A percentile compares a stretch with the other conserved stretches of the same genome.
These are phyloP conservation scores for Vanderwaltozyma polyspora DNA, from an alignment of 805 yeast species.

Conservation along the genomic window DNA sequence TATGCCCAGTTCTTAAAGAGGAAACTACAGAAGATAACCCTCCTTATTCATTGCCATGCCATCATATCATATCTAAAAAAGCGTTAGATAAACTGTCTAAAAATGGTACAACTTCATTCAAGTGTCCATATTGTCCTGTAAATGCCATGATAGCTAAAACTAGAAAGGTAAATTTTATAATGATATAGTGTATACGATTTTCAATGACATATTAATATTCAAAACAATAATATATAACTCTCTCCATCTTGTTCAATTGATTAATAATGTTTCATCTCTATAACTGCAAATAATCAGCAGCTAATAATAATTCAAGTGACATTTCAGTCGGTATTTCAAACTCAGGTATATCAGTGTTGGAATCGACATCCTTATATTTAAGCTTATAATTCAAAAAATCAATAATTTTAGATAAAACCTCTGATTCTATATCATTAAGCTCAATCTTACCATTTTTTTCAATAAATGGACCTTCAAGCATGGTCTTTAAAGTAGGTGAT, in stretches of 20 bases:
- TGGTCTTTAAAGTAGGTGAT: slow-evolving; percentile 49
- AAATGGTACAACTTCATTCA: slow-evolving; percentile 37
- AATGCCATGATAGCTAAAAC: slow-evolving; percentile 34
- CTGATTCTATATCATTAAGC: slow-evolving; percentile 55
- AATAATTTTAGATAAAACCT: slow-evolving; percentile 63
- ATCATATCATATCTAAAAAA: slow-evolving; percentile 49
- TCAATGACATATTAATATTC: too few species aligned
- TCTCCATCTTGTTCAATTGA: background rate
- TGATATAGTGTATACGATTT: too few species aligned
- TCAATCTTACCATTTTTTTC: slow-evolving; percentile 48
- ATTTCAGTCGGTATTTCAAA: slow-evolving; percentile 89
- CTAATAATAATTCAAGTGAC: slow-evolving; percentile 83
- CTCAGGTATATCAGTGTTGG: slow-evolving; percentile 50
- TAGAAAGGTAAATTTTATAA: slow-evolving; percentile 34
- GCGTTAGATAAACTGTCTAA: slow-evolving; percentile 38
- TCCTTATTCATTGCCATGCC: slow-evolving; percentile 52
- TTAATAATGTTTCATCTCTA: slow-evolving; percentile 1
- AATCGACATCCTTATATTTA: slow-evolving; percentile 48
- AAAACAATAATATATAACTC: background rate
- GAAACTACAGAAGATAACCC: slow-evolving; percentile 52
- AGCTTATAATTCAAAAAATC: slow-evolving; percentile 73
- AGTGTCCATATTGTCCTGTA: slow-evolving; percentile 64
- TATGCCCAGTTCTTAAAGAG: slow-evolving; percentile 61
- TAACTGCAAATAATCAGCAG: slow-evolving; percentile 61
- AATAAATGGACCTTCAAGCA: slow-evolving; percentile 46